Evolutionary conservation across 1,139 yeast species (phyloP), one percentile per base, ranked within the genome.

Genomic region (Meyerozyma sp.): DNA sequence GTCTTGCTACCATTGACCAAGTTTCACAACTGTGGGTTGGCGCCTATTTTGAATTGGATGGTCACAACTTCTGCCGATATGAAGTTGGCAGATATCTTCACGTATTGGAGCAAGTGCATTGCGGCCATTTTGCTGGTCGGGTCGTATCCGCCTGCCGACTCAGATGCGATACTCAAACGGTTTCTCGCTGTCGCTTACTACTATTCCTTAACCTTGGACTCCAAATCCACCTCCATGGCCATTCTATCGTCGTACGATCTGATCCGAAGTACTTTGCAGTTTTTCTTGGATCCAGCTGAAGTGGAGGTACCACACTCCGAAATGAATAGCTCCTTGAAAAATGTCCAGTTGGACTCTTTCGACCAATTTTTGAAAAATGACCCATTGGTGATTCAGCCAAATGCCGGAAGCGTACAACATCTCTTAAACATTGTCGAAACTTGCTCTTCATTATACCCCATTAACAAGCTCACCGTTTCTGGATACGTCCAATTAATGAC

Each of bases 381-480:
- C 14, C 25, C 26, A 10, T 34, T 21, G 37, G 26, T 34, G 5
- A 34, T 34, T 10, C 26, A 34, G 5, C 37, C 37, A 11, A 34
- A 10, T 10, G 26, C 37, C 8, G 26, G n/a, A 21, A 34, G 26
- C n/a, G 26, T 34, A 4, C n/a, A 34, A 2, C 37, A 34, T 6
- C 37, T 34, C 5, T 11, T 21, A 5, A 21, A n/a, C 26, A 58
- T 62, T 14, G 58, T 74, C 8, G 63, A 61, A 9, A 65, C 70
- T 1, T 76, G 78, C 46, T 70, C 70, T 44, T 58, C 63, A 36
- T 59, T 77, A 18, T 71, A 65, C 45, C 70, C 77, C 0, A 62
- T 66, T 20, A 75, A 68, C 44, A 71, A 66, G 37, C 56, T 74
- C 11, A 65, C 79, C 0, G 57, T 77, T 8, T 45, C 55, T 5